Evolutionary conservation across 73 alveolate species (phyloP).

Genomic region (Tetrahymena malaccensis): DNA sequence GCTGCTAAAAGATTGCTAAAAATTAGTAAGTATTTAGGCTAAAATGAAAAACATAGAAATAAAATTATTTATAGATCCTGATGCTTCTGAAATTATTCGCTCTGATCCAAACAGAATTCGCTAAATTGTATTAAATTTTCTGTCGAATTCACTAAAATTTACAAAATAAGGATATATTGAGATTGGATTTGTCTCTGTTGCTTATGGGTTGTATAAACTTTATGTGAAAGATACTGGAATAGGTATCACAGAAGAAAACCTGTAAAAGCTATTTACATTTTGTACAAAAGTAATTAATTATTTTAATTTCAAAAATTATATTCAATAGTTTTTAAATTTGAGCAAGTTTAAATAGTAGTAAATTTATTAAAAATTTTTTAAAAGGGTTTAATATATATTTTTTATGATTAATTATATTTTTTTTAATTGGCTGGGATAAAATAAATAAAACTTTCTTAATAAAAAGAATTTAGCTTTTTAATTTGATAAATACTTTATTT

Average conservation of each 20-base stretch:
- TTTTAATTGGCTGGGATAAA: too few species aligned
- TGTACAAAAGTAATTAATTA: not conserved
- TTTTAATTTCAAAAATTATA: too few species aligned
- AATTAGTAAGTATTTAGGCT: not conserved
- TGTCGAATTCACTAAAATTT: conserved; percentile 25
- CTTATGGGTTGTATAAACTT: conserved; percentile 7
- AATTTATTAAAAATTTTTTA: too few species aligned
- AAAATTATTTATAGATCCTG: not conserved
- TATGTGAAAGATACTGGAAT: conserved; percentile 24
- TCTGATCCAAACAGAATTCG: conserved; percentile 23
- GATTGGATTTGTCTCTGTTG: not conserved
- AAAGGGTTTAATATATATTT: too few species aligned
- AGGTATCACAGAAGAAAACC: conserved; percentile 3
- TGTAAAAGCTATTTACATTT: not conserved
- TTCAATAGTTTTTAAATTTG: too few species aligned
- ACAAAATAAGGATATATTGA: conserved; percentile 1
- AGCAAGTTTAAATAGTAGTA: too few species aligned
- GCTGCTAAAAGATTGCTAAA: not conserved
- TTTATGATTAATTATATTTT: too few species aligned
- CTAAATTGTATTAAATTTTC: conserved; percentile 2
- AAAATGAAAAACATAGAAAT: not conserved
- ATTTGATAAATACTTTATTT: too few species aligned
- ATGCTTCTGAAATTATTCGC: not conserved
- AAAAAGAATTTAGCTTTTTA: too few species aligned
- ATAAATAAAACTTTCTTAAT: too few species aligned